Conservation (phyloP, 139 green algal species). For the Eudorina sp. region DNA sequence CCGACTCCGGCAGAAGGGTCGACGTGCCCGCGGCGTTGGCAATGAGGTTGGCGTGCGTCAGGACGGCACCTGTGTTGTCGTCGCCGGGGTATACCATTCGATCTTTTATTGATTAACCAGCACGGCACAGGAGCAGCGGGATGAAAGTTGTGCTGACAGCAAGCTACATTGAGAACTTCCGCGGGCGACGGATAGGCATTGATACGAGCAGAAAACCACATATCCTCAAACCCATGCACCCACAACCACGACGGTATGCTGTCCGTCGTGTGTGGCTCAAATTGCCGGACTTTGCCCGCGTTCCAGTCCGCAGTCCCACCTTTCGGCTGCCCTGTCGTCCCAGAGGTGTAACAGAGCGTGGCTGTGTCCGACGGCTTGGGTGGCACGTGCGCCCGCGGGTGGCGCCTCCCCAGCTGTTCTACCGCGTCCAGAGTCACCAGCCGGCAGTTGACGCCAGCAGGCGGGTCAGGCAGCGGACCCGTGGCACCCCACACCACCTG, state of each 20-base stretch:
- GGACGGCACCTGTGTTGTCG: slow-evolving; percentile 74
- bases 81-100: too few species aligned
- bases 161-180: too few species aligned
- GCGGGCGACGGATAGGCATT: background rate
- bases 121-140: too few species aligned
- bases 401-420: slow-evolving; percentile 72
- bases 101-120: too few species aligned
- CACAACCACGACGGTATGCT: too few species aligned
- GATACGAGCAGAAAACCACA: background rate
- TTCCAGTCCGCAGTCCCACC: slow-evolving; percentile 61
- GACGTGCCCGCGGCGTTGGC: slow-evolving; percentile 76
- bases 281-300: too few species aligned
- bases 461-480: slow-evolving; percentile 66
- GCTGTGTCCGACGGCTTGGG: slow-evolving; percentile 85
- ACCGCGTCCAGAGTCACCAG: slow-evolving; percentile 79
- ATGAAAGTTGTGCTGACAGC: too few species aligned
- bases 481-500: slow-evolving; percentile 74
- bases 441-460: slow-evolving; percentile 52
- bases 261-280: too few species aligned
- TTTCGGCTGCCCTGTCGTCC: slow-evolving; percentile 92
- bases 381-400: slow-evolving; percentile 86
- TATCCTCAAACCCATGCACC: background rate
- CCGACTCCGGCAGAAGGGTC: slow-evolving; percentile 51
- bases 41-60: slow-evolving; percentile 88
- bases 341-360: slow-evolving; percentile 97